Evolutionary conservation across 805 yeast species (phyloP).

Genomic region (Teunomyces aglyptinius): DNA sequence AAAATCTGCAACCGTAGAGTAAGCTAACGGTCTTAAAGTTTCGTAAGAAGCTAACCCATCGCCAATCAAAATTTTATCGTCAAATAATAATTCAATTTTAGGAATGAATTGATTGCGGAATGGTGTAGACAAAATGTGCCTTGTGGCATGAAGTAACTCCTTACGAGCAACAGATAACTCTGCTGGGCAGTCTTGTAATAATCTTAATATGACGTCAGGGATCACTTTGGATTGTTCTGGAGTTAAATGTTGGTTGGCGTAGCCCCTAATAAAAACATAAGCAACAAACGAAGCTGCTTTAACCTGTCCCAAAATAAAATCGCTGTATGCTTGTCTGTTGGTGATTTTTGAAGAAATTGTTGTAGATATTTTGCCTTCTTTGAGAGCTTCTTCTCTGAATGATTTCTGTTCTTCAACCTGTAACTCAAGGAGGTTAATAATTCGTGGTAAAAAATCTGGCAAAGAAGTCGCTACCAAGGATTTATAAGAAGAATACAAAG

Average conservation of each 20-base stretch:
- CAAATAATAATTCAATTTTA: conserved; percentile 78
- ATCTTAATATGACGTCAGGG: conserved; percentile 82
- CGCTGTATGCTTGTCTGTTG: conserved; percentile 79
- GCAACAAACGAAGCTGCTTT: conserved; percentile 95
- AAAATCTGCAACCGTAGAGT: conserved; percentile 92
- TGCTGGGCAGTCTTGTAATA: conserved; percentile 93
- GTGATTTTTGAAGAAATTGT: conserved; percentile 72
- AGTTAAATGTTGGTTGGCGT: conserved; percentile 59
- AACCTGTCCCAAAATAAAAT: conserved; percentile 88
- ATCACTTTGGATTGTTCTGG: conserved; percentile 51
- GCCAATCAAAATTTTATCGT: conserved; percentile 85
- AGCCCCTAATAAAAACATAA: conserved; percentile 83
- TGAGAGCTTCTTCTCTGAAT: conserved; percentile 44
- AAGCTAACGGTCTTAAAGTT: conserved; percentile 88
- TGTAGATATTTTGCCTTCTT: conserved; percentile 59
- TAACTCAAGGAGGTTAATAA: conserved; percentile 66
- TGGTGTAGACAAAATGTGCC: conserved; percentile 92
- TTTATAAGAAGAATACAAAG: conserved; percentile 85
- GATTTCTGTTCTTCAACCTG: conserved; percentile 75
- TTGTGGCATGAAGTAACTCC: conserved; percentile 87
- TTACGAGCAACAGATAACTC: conserved; percentile 89
- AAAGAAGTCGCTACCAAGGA: conserved; percentile 67
- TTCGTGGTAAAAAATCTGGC: conserved; percentile 76
- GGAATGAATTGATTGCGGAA: conserved; percentile 80
- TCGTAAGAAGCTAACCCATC: conserved; percentile 90